Evolutionary conservation across 2,329 filamentous ascomycete genomes (phyloP), one percentile per base, ranked within the genome.

Genomic region (Penicillium sp.): DNA sequence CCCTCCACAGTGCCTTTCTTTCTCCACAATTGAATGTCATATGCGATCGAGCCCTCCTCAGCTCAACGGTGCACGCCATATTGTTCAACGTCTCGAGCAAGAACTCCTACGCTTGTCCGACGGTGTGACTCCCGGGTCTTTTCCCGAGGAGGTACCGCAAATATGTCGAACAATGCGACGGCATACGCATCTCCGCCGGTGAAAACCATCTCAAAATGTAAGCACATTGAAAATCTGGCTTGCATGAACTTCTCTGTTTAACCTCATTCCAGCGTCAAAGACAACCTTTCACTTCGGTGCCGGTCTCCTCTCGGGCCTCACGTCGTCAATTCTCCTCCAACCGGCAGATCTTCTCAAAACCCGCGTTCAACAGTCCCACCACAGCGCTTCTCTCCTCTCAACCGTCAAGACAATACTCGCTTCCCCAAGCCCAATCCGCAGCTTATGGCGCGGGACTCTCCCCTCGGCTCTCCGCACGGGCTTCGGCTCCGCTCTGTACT

Each of bases 261-360:
- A 64, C 45, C 41, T 19, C 31, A 29, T 44, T 51, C 19, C 48
- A 79, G 77, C 76, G 53, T 78, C 76, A 23, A 79, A 79, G 71
- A 77, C 79, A 6, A 73, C 86, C 68, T 93, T 92, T 76, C 95
- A 98, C 81, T 96, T 98, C 77, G 79, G 90, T 68, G 94, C 93
- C 66, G 95, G 95, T 66, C 86, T 98, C 60, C 87, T 88, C 72
- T 97, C 93, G 7, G 95, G 95, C 71, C 85, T 96, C 55, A 86
- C 92, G 67, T 95, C 93, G 56, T 93, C 95, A 59, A 88, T 96
- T 63, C 88, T 98, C 59, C 86, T 99, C 17, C 95, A 99, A 78
- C 95, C 95, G 29, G 91, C 95, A 72, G 95, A 99, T 79, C 89
- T 99, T 4, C 88, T 99, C 75, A 99, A 99, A 79, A 99, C 95